Percentiles rank a stretch among this genome's conserved stretches.
phyloP scores from a whole-genome alignment of 306 rosid species.

The Vachellia collinsii region DNA sequence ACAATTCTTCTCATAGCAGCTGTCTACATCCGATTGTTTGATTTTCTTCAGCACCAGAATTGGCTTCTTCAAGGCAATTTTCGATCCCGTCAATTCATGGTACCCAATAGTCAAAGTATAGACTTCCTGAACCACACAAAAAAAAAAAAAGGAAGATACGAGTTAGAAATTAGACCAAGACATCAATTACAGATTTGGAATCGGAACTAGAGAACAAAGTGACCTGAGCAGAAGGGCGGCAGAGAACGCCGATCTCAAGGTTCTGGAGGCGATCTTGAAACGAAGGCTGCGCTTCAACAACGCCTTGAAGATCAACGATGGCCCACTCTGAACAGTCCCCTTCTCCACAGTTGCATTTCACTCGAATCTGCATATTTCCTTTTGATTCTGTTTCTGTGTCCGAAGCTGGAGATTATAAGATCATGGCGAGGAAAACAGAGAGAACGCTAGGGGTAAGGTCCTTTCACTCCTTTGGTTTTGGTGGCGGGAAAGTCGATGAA shows the following conservation, averaged over 20 bases:
- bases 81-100: slow-evolving; percentile 86
- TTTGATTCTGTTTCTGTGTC: neutral
- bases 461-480: neutral
- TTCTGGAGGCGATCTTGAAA: slow-evolving; percentile 64
- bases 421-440: neutral
- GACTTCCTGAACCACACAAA: slow-evolving; percentile 48
- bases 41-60: slow-evolving; percentile 73
- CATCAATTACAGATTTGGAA: slow-evolving; percentile 1
- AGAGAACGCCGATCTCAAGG: slow-evolving; percentile 69
- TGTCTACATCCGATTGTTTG: slow-evolving; percentile 38
- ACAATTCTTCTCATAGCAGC: slow-evolving; percentile 18
- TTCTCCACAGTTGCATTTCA: slow-evolving; percentile 68
- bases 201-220: neutral
- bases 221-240: slow-evolving; percentile 82
- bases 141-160: neutral
- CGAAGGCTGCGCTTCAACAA: slow-evolving; percentile 63
- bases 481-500: slow-evolving; percentile 1
- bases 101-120: slow-evolving; percentile 86
- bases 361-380: slow-evolving; percentile 62
- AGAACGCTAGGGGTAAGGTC: neutral
- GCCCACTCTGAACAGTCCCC: slow-evolving; percentile 80
- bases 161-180: neutral
- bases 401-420: neutral
- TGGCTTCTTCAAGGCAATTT: slow-evolving; percentile 80
- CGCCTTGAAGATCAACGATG: slow-evolving; percentile 73